Evolutionary conservation across 768 basidiomycete species (phyloP).

Genomic region (Pholiota microspora): DNA sequence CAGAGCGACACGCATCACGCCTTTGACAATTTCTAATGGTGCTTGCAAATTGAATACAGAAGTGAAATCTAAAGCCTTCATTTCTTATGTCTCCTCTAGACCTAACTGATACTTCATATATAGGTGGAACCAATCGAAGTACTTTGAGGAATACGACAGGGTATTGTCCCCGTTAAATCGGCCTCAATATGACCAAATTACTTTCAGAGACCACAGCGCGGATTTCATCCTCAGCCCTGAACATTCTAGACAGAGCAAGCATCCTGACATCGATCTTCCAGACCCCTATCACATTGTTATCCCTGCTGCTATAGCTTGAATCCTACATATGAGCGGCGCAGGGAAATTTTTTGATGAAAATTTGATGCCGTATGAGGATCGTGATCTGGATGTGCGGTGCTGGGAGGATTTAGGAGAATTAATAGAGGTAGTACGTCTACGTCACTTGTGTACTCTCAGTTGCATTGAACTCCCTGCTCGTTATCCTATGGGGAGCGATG

Average conservation of each 20-base stretch:
- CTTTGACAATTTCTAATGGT: conserved; percentile 13
- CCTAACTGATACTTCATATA: conserved; percentile 1
- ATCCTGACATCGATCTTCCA: conserved; percentile 6
- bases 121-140: conserved; percentile 7
- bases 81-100: not conserved
- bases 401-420: conserved; percentile 14
- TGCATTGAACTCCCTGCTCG: too few relatives aligned
- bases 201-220: conserved; percentile 14
- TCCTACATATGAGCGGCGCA: conserved; percentile 16
- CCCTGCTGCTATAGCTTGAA: conserved; percentile 16
- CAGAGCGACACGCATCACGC: not conserved
- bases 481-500: too few relatives aligned
- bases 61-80: conserved; percentile 1
- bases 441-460: too few relatives aligned
- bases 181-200: conserved; percentile 9
- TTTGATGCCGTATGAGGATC: conserved; percentile 8
- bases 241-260: not conserved
- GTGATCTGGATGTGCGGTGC: conserved; percentile 7
- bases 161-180: not conserved
- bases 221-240: conserved; percentile 1
- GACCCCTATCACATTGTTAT: conserved; percentile 15
- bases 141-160: not conserved
- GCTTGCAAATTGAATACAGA: conserved; percentile 11
- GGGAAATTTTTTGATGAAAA: conserved; percentile 18
- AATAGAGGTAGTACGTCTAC: too few relatives aligned